Percentiles rank a stretch among this genome's conserved stretches.
Conservation (phyloP, 179 eudicot genomes). For the Heliamphora pulchella region DNA sequence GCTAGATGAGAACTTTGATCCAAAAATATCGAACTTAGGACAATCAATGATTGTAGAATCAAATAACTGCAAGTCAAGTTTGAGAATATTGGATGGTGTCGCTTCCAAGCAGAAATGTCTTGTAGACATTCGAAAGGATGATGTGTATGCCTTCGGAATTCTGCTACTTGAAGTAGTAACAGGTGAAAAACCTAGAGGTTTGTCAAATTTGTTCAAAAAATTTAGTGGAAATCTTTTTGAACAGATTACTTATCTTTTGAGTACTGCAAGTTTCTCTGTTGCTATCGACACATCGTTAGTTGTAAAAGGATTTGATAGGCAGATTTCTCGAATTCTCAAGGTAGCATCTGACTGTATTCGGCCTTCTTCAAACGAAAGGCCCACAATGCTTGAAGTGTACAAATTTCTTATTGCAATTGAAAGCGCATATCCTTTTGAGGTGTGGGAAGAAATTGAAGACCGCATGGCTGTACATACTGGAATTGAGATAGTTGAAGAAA, state of each 20-base stretch:
- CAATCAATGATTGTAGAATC: neutral
- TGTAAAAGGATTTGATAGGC: neutral
- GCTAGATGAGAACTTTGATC: neutral
- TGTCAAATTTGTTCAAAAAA: neutral
- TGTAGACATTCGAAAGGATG: neutral
- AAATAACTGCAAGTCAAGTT: neutral
- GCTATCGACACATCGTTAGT: neutral
- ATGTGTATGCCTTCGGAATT: neutral
- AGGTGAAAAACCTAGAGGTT: neutral
- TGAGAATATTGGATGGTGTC: neutral
- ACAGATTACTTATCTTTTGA: neutral
- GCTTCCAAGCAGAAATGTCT: neutral
- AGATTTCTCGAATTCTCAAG: neutral
- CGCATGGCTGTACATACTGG: neutral
- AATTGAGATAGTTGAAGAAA: neutral
- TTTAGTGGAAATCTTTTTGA: neutral
- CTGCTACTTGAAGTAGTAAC: neutral
- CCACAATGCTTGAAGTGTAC: constrained; percentile 1
- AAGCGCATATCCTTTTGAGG: neutral
- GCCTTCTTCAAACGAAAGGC: neutral
- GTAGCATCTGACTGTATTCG: neutral
- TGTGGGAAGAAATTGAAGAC: neutral
- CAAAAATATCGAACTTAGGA: neutral
- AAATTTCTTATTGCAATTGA: neutral
- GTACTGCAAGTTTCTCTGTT: neutral